Conservation (phyloP, 2,329 filamentous ascomycete genomes). For the Aspergillus texensis region DNA sequence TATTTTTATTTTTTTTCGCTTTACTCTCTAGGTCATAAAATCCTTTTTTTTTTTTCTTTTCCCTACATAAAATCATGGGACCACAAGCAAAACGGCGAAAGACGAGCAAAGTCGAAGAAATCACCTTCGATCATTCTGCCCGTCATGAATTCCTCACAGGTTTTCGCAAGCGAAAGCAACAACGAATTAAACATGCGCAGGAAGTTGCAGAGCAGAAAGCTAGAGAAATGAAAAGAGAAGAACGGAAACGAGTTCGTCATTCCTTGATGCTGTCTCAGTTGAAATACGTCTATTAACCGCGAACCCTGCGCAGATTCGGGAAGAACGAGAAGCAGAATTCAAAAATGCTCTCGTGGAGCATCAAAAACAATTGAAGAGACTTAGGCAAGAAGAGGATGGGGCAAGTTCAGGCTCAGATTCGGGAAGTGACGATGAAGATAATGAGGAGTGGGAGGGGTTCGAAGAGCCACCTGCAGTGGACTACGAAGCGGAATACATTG, state of each 20-base stretch:
- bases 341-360: constrained; percentile 80
- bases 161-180: constrained; percentile 93
- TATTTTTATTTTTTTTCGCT: no score
- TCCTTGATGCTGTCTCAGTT: not conserved
- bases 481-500: constrained; percentile 90
- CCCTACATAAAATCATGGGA: constrained; percentile 46
- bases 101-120: constrained; percentile 68
- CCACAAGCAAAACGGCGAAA: constrained; percentile 70
- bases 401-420: constrained; percentile 27
- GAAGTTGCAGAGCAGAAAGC: constrained; percentile 77
- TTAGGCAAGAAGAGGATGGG: constrained; percentile 46
- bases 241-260: constrained; percentile 71
- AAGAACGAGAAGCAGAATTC: constrained; percentile 79
- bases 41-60: not conserved
- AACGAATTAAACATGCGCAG: constrained; percentile 81
- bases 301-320: constrained; percentile 65
- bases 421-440: constrained; percentile 41
- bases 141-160: constrained; percentile 89
- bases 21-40: not conserved
- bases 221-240: constrained; percentile 72
- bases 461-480: constrained; percentile 61
- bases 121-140: constrained; percentile 79
- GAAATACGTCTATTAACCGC: not conserved
- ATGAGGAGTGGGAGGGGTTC: constrained; percentile 68
- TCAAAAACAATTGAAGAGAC: constrained; percentile 68